Percentiles rank a stretch among this genome's conserved stretches.
Conservation (phyloP, 805 yeast genomes). For the Metschnikowia shivogae region DNA sequence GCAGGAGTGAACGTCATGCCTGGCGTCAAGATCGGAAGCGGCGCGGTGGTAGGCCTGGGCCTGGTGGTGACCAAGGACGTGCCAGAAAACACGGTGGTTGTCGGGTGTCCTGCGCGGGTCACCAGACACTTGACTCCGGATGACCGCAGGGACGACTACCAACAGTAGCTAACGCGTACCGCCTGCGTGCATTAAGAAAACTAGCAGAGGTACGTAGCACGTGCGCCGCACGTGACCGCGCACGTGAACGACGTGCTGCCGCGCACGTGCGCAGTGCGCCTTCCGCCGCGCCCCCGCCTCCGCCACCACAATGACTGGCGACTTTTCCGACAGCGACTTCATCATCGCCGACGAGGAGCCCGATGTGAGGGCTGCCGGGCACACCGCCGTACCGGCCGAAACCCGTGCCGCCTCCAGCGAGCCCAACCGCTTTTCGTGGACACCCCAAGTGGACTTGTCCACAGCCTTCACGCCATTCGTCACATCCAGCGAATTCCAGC, state of each 20-base stretch:
- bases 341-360: conserved; percentile 34
- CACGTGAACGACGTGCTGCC: too few species aligned
- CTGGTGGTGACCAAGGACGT: conserved; percentile 57
- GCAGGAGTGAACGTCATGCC: conserved; percentile 52
- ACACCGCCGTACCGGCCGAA: neutral
- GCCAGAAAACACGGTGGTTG: conserved; percentile 52
- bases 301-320: neutral
- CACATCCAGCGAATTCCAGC: conserved; percentile 11
- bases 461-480: conserved; percentile 17
- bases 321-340: conserved; percentile 16
- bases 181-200: too few species aligned
- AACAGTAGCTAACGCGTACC: too few species aligned
- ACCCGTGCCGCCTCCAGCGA: neutral
- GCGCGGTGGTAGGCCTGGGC: conserved; percentile 64
- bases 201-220: too few species aligned
- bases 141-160: conserved; percentile 12
- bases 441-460: conserved; percentile 18
- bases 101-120: conserved; percentile 60
- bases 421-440: conserved; percentile 9
- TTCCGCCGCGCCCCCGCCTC: neutral
- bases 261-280: neutral
- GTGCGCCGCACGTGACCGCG: too few species aligned
- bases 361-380: neutral
- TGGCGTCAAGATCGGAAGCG: conserved; percentile 63
- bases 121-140: conserved; percentile 27